Base-by-base conservation (phyloP, 2,329 filamentous ascomycete genomes). In the Fulvia fulva region DNA sequence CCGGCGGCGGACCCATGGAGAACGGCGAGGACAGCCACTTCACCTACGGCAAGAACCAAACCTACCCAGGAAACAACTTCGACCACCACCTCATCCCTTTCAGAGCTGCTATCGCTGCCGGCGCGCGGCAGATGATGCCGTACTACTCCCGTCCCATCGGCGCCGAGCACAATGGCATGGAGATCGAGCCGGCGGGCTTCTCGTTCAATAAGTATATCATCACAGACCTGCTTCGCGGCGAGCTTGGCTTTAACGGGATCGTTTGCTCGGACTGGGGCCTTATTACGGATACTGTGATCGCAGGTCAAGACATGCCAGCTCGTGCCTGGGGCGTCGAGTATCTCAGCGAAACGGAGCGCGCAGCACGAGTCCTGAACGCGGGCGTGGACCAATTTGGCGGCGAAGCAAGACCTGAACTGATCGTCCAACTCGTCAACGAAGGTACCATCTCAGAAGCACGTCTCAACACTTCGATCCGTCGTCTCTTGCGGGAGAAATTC, bases 331-430 rank as follows among this genome's bases (percentile, higher is more conserved):
- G 80, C 1, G 73, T 78, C 0, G 80, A 83, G 60, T 66, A 76
- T 52, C 67, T 79, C 1, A 76, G 65, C 21, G 77, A 74, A 56
- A 63, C 76, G 1, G 70, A 82, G 58, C 71, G 79, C 8, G 74
- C 68, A 3, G 72, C 67, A 16, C 77, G 70, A 59, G 73, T 83
- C 7, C 61, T 83, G 1, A 75, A 81, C 7, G 80, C 80, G 0
- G 81, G 81, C 0, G 77, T 76, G 32, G 81, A 83, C 58, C 80
- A 81, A 57, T 76, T 83, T 51, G 80, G 81, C 1, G 80, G 81
- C 11, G 81, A 83, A 63, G 63, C 72, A 2, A 68, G 76, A 0
- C 74, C 78, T 0, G 80, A 83, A 55, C 74, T 83, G 1, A 69
- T 83, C n/a, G 65, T 80, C 2, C 71, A 81, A 55, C 70, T 80